Base-by-base conservation (phyloP, 1,284 basidiomycete genomes). In the Caloboletus firmus region DNA sequence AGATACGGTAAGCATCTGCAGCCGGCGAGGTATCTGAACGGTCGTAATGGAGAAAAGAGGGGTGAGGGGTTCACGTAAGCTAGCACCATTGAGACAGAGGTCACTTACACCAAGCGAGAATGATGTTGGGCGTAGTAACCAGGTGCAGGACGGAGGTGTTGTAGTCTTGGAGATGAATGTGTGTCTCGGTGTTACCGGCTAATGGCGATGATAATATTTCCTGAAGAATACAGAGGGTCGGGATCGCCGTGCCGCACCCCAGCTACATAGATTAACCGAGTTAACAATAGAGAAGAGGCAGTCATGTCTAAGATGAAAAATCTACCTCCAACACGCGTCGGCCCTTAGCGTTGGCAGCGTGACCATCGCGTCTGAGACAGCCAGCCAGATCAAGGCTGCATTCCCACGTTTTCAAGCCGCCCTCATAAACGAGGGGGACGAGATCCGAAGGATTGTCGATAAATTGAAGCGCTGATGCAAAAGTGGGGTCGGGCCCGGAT, bases 401-500 rank as follows among this genome's bases (percentile, higher is more conserved):
- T 71, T 99, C 96, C 96, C 96, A 99, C 3, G 95, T 98, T 73
- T 98, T 98, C 52, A 99, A 71, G 0, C 96, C 96, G 15, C 96
- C 96, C 73, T 98, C 96, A 66, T 99, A 98, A 0, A 95, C 80
- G 0, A 94, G 89, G 1, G 95, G 92, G 11, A 98, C 83, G 12
- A 99, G 81, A 72, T 98, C 96, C 0, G 93, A 94, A 0, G 91
- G 87, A 1, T 89, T 83, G 59, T 93, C 87, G 20, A 94, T 74
- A 56, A 89, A 92, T 13, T 76, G 73, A 2, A 87, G 68, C 0
- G 79, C 77, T 6, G 59, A 60, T 26, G 57, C 31, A 5, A 54
- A 45, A 24, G 54, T 51, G 15, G 54, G 49, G 18, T 56, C 47
- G 9, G 51, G 51, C 17, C 52, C 55, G 12, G 59, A 45, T 11